Conservation (phyloP, 805 yeast species). For the Limtongozyma cylindracea region DNA sequence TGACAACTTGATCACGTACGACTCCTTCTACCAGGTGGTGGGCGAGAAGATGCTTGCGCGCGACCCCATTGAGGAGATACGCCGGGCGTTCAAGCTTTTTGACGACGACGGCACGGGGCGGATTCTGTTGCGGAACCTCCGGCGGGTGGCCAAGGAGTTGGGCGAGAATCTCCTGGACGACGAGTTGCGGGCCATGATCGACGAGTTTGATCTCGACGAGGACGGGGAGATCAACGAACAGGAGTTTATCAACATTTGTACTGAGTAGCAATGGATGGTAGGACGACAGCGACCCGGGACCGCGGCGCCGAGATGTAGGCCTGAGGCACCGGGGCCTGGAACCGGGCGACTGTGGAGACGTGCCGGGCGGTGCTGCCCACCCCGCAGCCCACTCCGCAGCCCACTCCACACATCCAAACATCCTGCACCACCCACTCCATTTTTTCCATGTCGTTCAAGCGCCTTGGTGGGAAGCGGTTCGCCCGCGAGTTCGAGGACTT, state of each 20-base stretch:
- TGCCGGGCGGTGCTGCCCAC: too few relatives aligned
- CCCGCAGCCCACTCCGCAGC: too few relatives aligned
- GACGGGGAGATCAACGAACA: slow-evolving; percentile 88
- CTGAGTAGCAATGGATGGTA: slow-evolving; percentile 15
- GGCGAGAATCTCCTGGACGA: slow-evolving; percentile 87
- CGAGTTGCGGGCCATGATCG: slow-evolving; percentile 89
- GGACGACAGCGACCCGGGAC: too few relatives aligned
- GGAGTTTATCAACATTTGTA: slow-evolving; percentile 74
- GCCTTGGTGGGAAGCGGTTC: slow-evolving; percentile 8
- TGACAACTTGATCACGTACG: slow-evolving; percentile 46
- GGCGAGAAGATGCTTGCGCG: slow-evolving; percentile 65
- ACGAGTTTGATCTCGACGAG: slow-evolving; percentile 86
- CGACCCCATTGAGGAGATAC: slow-evolving; percentile 83
- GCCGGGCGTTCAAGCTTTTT: slow-evolving; percentile 70
- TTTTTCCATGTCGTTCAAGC: neutral
- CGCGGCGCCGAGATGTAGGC: too few relatives aligned
- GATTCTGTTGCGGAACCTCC: slow-evolving; percentile 52
- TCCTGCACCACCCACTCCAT: neutral
- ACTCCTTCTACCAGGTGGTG: slow-evolving; percentile 61
- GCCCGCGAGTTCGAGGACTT: slow-evolving; percentile 10
- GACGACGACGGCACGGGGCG: slow-evolving; percentile 79
- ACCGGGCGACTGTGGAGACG: too few relatives aligned
- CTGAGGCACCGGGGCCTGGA: too few relatives aligned
- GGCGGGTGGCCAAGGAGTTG: slow-evolving; percentile 76
- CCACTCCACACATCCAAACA: neutral